Evolutionary conservation across 2,329 filamentous ascomycete genomes (phyloP).

Genomic region (Teratosphaeria viscida): DNA sequence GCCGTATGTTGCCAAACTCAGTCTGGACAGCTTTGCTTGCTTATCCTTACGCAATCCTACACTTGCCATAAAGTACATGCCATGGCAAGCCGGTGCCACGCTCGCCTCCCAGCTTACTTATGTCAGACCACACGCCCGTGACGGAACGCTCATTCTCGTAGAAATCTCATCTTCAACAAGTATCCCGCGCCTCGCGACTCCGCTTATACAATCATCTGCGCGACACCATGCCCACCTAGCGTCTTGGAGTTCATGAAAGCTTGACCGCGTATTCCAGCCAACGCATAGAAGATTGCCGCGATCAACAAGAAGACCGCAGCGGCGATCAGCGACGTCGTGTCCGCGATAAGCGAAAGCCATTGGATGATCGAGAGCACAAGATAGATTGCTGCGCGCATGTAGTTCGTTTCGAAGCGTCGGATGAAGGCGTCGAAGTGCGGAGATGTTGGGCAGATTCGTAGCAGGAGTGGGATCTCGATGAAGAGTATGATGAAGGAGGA

Average conservation of each 20-base stretch:
- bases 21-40: not conserved
- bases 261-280: conserved; percentile 72
- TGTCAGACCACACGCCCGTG: not conserved
- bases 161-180: not conserved
- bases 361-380: conserved; percentile 68
- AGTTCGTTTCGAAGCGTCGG: conserved; percentile 89
- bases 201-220: conserved; percentile 85
- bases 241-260: conserved; percentile 91
- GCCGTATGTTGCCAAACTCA: not conserved
- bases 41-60: not conserved
- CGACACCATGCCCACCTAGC: conserved; percentile 82
- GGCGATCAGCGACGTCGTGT: conserved; percentile 66
- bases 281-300: conserved; percentile 67
- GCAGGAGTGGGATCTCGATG: conserved; percentile 74
- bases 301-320: conserved; percentile 71
- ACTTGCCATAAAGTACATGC: not conserved
- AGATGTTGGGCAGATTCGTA: conserved; percentile 96
- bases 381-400: conserved; percentile 89
- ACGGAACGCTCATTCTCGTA: not conserved
- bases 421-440: conserved; percentile 79
- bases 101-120: not conserved
- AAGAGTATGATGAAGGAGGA: conserved; percentile 42
- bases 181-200: not conserved
- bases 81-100: not conserved
- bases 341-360: conserved; percentile 64